phyloP scores from a whole-genome alignment of 345 rosid genomes.

The Eucalyptus melliodora region DNA sequence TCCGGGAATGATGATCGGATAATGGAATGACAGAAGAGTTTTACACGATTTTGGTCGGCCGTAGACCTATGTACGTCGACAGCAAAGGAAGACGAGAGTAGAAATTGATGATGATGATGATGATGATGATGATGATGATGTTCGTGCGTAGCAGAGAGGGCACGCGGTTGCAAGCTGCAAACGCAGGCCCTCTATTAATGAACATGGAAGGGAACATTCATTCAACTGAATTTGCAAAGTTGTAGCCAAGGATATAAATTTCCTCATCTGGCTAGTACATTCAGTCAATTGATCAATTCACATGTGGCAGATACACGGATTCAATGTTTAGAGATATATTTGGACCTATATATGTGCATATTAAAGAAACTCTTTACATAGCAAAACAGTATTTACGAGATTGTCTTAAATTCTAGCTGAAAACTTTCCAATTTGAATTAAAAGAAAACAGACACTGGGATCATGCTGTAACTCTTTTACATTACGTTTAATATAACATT shows the following conservation, averaged over 20 bases:
- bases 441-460: neutral
- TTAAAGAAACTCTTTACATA: neutral
- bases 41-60: neutral
- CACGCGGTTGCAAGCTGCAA: neutral
- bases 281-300: neutral
- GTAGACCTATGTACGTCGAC: neutral
- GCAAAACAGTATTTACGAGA: neutral
- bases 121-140: neutral
- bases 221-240: neutral
- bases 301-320: neutral
- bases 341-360: neutral
- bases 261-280: neutral
- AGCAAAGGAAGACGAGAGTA: neutral
- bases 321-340: neutral
- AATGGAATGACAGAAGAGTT: neutral
- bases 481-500: neutral
- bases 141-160: neutral
- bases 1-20: neutral
- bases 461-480: neutral
- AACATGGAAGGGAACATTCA: neutral
- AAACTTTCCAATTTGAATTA: neutral
- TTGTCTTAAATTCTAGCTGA: neutral
- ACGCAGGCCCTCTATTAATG: neutral
- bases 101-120: neutral
- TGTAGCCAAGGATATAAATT: neutral